phyloP scores from a whole-genome alignment of 352 stramenopile species.

The Thraustochytrium sp. region DNA sequence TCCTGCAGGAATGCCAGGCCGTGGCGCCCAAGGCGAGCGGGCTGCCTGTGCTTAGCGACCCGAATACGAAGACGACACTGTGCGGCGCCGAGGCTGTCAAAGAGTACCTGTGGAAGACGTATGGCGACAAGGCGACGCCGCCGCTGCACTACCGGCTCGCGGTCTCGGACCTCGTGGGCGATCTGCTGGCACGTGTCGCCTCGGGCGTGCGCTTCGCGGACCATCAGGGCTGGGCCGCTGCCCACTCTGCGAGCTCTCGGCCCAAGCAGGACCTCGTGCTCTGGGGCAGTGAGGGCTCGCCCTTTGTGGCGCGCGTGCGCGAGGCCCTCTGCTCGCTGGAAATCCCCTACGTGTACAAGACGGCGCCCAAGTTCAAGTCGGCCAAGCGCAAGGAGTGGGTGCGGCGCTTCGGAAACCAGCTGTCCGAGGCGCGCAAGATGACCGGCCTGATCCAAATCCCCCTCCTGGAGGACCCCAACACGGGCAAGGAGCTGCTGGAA shows the following conservation, averaged over 20 bases:
- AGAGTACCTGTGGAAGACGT: neutral
- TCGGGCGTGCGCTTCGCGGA: neutral
- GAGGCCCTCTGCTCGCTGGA: neutral
- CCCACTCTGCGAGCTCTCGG: neutral
- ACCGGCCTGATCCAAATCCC: neutral
- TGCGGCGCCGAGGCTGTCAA: neutral
- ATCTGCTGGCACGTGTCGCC: neutral
- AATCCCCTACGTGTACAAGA: slow-evolving; percentile 9
- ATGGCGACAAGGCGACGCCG: neutral
- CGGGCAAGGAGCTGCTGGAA: neutral
- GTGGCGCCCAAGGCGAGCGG: neutral
- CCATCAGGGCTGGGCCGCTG: neutral
- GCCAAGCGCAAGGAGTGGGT: slow-evolving; percentile 9
- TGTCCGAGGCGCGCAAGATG: neutral
- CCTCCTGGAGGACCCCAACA: neutral
- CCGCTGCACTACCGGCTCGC: neutral
- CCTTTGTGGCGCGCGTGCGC: neutral
- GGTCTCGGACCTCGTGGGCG: neutral
- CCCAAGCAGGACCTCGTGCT: neutral
- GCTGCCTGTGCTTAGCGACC: neutral
- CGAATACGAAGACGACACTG: neutral
- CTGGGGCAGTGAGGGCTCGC: slow-evolving; percentile 1
- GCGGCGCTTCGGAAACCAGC: neutral
- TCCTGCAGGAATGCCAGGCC: neutral
- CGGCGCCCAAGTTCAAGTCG: neutral